Percentiles rank a stretch among this genome's conserved stretches.
These are phyloP conservation scores for Cubamyces sp. DNA, from an alignment of 768 basidiomycete genomes.

Conservation along the genomic window DNA sequence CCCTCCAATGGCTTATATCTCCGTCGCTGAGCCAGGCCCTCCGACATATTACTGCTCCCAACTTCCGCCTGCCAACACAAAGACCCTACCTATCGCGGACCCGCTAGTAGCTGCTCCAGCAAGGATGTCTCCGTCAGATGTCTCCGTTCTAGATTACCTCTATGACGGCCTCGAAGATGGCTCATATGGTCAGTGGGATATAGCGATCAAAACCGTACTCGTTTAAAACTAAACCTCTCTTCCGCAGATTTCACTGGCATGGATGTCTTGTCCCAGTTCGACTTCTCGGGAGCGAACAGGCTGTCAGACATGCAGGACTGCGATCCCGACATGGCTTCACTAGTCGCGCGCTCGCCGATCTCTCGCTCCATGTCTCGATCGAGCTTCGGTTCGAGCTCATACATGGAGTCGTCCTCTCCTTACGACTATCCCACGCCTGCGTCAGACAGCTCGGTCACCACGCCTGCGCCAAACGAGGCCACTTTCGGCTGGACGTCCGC, in stretches of 20 bases:
- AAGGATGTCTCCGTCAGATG: constrained; percentile 6
- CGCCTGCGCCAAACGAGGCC: constrained; percentile 23
- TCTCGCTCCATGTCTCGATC: constrained; percentile 25
- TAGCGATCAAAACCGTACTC: neutral
- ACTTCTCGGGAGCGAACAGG: neutral
- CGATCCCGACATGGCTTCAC: neutral
- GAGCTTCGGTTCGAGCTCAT: constrained; percentile 20
- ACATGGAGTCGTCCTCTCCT: constrained; percentile 8
- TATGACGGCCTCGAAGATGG: constrained; percentile 5
- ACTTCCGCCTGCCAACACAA: neutral
- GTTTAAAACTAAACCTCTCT: neutral
- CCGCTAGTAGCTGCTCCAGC: neutral
- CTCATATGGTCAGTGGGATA: constrained; percentile 4
- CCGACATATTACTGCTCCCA: neutral
- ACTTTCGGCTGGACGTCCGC: constrained; percentile 14
- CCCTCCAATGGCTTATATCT: constrained; percentile 7
- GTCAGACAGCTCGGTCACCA: constrained; percentile 23
- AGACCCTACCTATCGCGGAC: neutral
- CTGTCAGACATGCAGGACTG: constrained; percentile 3
- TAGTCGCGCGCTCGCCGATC: constrained; percentile 17
- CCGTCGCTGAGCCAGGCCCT: neutral
- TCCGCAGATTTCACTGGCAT: neutral
- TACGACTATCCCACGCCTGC: constrained; percentile 22
- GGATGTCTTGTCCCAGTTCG: constrained; percentile 1
- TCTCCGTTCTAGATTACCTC: constrained; percentile 6